These are phyloP conservation scores for Candida cerambycidarum DNA, from an alignment of 805 yeast genomes.

Conservation along the genomic window DNA sequence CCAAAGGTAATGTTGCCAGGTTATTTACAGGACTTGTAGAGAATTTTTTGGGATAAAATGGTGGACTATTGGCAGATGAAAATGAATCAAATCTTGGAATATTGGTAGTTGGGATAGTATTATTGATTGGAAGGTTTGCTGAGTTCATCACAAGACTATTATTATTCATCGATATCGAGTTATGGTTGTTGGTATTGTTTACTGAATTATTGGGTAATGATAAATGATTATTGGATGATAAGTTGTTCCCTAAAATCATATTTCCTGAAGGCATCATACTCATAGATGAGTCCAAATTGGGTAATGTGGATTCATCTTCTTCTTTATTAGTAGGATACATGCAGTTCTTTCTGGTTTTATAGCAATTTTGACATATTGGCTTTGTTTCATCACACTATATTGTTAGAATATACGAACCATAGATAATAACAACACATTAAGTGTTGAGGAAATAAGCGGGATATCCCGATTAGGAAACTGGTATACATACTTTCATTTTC, in stretches of 20 bases:
- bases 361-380: constrained; percentile 17
- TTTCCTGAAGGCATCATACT: not conserved
- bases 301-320: not conserved
- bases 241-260: too few relatives aligned
- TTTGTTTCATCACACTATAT: constrained; percentile 18
- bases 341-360: constrained; percentile 12
- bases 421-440: too few relatives aligned
- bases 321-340: constrained; percentile 2
- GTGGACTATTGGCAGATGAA: not conserved
- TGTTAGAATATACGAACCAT: too few relatives aligned
- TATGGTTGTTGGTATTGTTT: not conserved
- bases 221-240: not conserved
- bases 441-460: too few relatives aligned
- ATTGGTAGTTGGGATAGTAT: not conserved
- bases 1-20: not conserved
- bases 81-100: constrained; percentile 4
- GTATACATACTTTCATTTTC: constrained; percentile 18
- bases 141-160: too few relatives aligned
- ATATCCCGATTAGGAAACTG: too few relatives aligned
- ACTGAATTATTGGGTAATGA: not conserved
- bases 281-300: not conserved
- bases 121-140: not conserved
- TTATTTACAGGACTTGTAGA: not conserved
- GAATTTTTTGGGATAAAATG: constrained; percentile 2
- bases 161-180: not conserved